phyloP scores from a whole-genome alignment of 805 yeast genomes.

The Pichia phayaonensis region DNA sequence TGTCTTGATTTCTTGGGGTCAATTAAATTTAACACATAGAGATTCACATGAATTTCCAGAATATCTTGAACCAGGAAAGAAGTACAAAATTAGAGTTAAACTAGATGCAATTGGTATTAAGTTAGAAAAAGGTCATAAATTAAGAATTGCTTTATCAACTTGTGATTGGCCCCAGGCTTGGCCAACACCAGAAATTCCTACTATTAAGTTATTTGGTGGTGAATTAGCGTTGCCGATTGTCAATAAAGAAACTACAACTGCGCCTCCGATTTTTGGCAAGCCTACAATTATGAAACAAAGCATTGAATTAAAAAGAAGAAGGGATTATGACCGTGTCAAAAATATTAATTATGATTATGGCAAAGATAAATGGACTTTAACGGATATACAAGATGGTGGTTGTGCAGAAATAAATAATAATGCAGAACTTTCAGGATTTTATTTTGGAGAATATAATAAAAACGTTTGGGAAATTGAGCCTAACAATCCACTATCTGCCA shows the following conservation, averaged over 20 bases:
- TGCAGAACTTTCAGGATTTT: conserved; percentile 30
- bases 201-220: conserved; percentile 28
- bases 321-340: conserved; percentile 22
- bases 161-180: conserved; percentile 43
- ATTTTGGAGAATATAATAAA: conserved; percentile 33
- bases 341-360: conserved; percentile 28
- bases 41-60: conserved; percentile 37
- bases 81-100: conserved; percentile 29
- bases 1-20: conserved; percentile 40
- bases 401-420: conserved; percentile 26
- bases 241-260: conserved; percentile 12
- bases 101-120: conserved; percentile 36
- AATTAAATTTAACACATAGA: conserved; percentile 34
- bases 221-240: conserved; percentile 27
- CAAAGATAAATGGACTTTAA: conserved; percentile 28
- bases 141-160: conserved; percentile 35
- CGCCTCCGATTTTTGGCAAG: conserved; percentile 22
- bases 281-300: conserved; percentile 25
- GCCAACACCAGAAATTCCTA: conserved; percentile 38
- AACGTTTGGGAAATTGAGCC: conserved; percentile 32
- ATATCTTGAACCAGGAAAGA: conserved; percentile 24
- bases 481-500: conserved; percentile 34
- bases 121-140: conserved; percentile 29
- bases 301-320: conserved; percentile 22
- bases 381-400: conserved; percentile 33